Conservation (phyloP, 2,329 filamentous ascomycete genomes). For the Fusarium burgessii region DNA sequence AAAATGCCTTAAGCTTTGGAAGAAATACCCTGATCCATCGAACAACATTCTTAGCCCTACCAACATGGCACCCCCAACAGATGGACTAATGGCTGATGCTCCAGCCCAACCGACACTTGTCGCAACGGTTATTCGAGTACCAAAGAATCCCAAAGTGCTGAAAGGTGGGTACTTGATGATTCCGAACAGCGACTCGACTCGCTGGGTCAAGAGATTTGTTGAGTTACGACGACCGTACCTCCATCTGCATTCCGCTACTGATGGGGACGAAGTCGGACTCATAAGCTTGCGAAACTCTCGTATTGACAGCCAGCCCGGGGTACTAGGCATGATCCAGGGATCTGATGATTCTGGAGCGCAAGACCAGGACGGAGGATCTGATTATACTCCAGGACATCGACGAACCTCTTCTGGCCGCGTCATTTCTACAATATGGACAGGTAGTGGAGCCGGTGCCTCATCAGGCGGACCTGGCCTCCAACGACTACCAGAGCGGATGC, state of each 20-base stretch:
- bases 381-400: constrained; percentile 61
- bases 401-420: constrained; percentile 64
- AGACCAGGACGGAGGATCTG: constrained; percentile 49
- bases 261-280: constrained; percentile 90
- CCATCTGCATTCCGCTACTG: constrained; percentile 85
- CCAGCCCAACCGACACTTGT: constrained; percentile 72
- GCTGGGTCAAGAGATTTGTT: constrained; percentile 93
- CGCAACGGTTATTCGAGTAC: constrained; percentile 79
- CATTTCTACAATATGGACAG: constrained; percentile 68
- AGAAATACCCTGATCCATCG: constrained; percentile 67
- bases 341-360: constrained; percentile 53
- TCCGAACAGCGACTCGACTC: constrained; percentile 81
- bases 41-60: constrained; percentile 66
- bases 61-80: constrained; percentile 76
- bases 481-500: constrained; percentile 68
- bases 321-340: constrained; percentile 78
- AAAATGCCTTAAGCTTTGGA: constrained; percentile 75
- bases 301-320: constrained; percentile 92
- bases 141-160: constrained; percentile 83
- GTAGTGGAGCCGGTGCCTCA: constrained; percentile 52
- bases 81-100: constrained; percentile 66
- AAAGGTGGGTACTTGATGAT: constrained; percentile 91
- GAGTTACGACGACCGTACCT: constrained; percentile 92
- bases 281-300: constrained; percentile 90
- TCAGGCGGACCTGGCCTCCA: constrained; percentile 57